Evolutionary conservation across 768 basidiomycete genomes (phyloP), one percentile per base, ranked within the genome.

Genomic region (Gyrodon lividus): DNA sequence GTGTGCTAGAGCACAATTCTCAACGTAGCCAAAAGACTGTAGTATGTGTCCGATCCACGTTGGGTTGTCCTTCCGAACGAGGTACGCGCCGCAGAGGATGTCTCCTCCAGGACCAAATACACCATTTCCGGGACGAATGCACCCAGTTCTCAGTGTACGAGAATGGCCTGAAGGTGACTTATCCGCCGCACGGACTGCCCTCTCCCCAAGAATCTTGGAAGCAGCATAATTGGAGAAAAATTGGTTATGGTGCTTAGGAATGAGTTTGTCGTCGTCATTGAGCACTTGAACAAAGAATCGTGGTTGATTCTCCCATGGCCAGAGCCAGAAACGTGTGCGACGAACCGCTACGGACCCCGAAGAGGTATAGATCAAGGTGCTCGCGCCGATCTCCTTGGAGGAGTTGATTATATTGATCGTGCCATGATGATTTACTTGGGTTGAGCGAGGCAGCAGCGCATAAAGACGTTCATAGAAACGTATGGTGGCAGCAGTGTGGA

Each of bases 181-280:
- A 70, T 79, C 57, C 65, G 79, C 64, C 57, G 60, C 57, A 47
- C 77, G 69, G 12, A 83, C 78, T 10, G 66, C 60, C 31, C 55
- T 56, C 62, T 91, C 89, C 1, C 80, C 87, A 23, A 71, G 66
- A 7, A 70, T 59, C 63, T 91, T 91, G 35, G 84, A 81, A 20
- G 71, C 78, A 0, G 88, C 86, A 50, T 91, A 91, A 63, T 90
- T 91, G 12, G 88, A 90, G 68, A 88, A 89, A 64, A 83, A 86
- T 12, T 84, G 73, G 13, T 77, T 68, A 57, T 87, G 84, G 5
- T 63, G 69, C 59, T 72, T 78, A 8, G 85, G 84, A 2, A 80
- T 56, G 12, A 65, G 59, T 22, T 50, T 56, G 42, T 87, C 82
- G 51, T 84, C 80, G 60, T 89, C 88, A 48, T 77, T 76, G 52